Conservation (phyloP, 1,284 basidiomycete genomes). For the Moesziomyces antarcticus region DNA sequence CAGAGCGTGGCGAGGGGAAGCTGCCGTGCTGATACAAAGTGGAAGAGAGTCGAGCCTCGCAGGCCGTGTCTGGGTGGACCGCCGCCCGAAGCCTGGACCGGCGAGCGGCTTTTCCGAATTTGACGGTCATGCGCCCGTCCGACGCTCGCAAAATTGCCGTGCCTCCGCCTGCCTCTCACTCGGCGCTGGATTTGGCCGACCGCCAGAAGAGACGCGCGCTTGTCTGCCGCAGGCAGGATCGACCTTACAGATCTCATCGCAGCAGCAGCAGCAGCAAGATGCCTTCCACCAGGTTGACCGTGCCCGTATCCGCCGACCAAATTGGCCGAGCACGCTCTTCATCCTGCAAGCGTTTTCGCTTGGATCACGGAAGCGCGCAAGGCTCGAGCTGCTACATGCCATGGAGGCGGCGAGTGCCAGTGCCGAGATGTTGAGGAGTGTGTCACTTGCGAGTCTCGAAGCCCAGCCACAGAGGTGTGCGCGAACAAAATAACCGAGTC, state of each 20-base stretch:
- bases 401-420: neutral
- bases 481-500: neutral
- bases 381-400: no score
- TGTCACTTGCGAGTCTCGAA: neutral
- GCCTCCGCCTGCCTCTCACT: neutral
- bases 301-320: neutral
- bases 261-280: no score
- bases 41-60: neutral
- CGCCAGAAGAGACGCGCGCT: neutral
- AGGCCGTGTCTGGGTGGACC: neutral
- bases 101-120: constrained; percentile 21
- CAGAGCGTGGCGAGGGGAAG: no score
- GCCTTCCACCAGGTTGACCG: neutral
- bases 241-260: neutral
- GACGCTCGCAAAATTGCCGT: neutral
- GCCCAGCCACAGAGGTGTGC: neutral
- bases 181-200: neutral
- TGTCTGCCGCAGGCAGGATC: constrained; percentile 11
- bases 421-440: neutral
- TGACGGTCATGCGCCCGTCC: constrained; percentile 20
- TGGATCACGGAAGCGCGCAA: no score
- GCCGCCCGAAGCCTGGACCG: neutral
- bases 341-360: no score
- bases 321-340: constrained; percentile 1
- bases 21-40: no score